Evolutionary conservation across 179 eudicot genomes (phyloP), one percentile per base, ranked within the genome.

Genomic region (Beta lomatogona): DNA sequence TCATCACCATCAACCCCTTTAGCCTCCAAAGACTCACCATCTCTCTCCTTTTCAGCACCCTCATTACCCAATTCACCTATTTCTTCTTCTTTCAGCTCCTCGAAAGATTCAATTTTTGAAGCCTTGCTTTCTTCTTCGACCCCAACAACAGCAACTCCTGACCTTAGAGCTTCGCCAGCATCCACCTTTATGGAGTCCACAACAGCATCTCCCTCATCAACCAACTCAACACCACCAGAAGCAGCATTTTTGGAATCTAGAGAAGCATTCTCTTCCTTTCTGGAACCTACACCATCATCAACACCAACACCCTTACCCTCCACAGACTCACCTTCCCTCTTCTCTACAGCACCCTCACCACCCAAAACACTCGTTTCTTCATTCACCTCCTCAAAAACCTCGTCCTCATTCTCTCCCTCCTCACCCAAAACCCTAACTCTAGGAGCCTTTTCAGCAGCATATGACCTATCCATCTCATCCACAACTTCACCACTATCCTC

Each of bases 171-270:
- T 79, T 76, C 83, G 59, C 25, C 66, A 71, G 68, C 82, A 80
- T 86, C 90, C 48, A 87, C 89, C 7, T 86, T 53, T 22, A 88
- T 82, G 6, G 76, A 68, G 57, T 83, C 89, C 83, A 89, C 90
- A 83, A 90, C 68, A 63, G 88, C 70, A 77, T 88, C 89, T 14
- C 83, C 89, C 79, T 91, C 88, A 18, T 81, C 50, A 9, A 67
- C 46, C 6, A 6, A 3, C 76, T 73, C 76, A 52, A 28, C 76
- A 52, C 31, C 75, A 63, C 36, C 31, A 63, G 36, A 21, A 3
- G 22, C 67, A 4, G 67, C 41, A 36, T 36, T 36, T 36, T 4
- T 4, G 41, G 41, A 36, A 36, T 36, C 41, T 36, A 36, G 41
- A 36, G 41, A 63, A 63, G 14, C 36, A 22, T 63, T 63, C 25